Evolutionary conservation across 108 stramenopile genomes (phyloP).

Genomic region (Skeletonema potamos): DNA sequence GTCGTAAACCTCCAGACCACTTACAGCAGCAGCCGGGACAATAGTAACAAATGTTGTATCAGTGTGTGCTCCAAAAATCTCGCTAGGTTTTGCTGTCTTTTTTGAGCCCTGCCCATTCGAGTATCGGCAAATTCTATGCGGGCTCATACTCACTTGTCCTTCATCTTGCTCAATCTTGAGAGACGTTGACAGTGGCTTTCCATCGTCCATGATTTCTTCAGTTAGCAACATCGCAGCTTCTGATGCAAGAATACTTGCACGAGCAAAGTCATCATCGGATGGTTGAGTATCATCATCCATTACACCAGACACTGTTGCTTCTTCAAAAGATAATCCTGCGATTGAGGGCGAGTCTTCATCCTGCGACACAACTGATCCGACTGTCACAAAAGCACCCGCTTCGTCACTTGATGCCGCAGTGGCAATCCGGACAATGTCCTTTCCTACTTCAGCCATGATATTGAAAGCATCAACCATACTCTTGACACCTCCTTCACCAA

Average conservation of each 20-base stretch:
- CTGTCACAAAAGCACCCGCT: conserved; percentile 31
- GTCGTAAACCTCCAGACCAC: conserved; percentile 82
- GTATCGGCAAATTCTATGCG: conserved; percentile 77
- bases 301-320: conserved; percentile 31
- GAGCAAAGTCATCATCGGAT: conserved; percentile 18
- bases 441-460: conserved; percentile 59
- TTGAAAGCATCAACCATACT: conserved; percentile 56
- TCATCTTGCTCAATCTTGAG: conserved; percentile 42
- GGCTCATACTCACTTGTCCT: conserved; percentile 74
- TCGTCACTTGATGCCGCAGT: conserved; percentile 67
- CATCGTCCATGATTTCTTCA: conserved; percentile 81
- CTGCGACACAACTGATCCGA: conserved; percentile 15
- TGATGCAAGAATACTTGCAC: conserved; percentile 47
- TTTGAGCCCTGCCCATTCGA: conserved; percentile 35
- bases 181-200: conserved; percentile 29
- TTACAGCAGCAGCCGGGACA: conserved; percentile 75
- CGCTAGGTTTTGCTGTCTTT: conserved; percentile 26
- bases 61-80: conserved; percentile 82
- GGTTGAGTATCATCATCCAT: conserved; percentile 6
- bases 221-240: conserved; percentile 54
- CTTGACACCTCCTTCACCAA: conserved; percentile 55
- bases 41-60: conserved; percentile 76
- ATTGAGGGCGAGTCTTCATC: conserved; percentile 33
- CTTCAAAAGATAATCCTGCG: conserved; percentile 41
- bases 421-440: conserved; percentile 74